Conservation (phyloP, 73 alveolate species). For the Paramecium octaurelia region DNA sequence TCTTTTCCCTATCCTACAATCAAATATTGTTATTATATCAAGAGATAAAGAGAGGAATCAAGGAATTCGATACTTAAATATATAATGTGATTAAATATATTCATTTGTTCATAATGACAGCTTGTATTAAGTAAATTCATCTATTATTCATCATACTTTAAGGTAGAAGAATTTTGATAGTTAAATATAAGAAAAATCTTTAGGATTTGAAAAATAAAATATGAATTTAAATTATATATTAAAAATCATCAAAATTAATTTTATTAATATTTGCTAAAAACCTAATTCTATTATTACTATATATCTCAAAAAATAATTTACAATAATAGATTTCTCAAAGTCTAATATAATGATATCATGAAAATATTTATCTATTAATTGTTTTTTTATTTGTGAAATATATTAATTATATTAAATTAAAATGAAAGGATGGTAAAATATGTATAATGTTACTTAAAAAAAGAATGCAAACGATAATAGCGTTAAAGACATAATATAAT, state of each 20-base stretch:
- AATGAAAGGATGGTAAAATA: background rate
- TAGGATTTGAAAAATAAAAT: background rate
- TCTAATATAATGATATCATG: background rate
- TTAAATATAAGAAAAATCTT: background rate
- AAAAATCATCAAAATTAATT: too few species aligned
- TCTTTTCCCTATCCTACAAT: background rate
- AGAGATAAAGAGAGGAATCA: background rate
- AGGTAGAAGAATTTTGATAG: too few species aligned
- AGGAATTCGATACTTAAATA: background rate
- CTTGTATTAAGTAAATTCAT: background rate
- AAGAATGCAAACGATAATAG: background rate
- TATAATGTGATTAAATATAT: background rate
- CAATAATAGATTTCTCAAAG: too few species aligned
- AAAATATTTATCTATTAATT: background rate
- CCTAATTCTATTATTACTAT: background rate
- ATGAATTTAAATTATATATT: too few species aligned
- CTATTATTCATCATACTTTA: background rate
- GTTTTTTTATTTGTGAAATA: too few species aligned
- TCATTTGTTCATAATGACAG: too few species aligned
- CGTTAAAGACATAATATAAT: background rate
- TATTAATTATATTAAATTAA: background rate
- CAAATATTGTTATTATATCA: background rate
- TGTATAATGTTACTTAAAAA: background rate
- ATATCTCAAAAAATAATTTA: too few species aligned
- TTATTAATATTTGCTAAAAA: too few species aligned